Conservation (phyloP, 805 yeast genomes). For the Sporopachydermia lactativora region DNA sequence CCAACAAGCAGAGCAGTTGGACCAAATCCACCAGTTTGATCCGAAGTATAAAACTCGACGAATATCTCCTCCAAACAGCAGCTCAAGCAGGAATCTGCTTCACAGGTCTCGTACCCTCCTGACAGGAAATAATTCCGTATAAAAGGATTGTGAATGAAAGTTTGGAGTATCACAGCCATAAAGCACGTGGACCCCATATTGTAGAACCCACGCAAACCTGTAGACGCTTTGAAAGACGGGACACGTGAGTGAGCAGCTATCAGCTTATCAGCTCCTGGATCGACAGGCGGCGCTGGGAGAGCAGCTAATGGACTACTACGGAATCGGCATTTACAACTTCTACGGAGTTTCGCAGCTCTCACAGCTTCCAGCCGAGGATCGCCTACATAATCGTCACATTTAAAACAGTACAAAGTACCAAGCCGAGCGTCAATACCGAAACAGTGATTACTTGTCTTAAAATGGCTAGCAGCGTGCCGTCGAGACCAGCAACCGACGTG, state of each 20-base stretch:
- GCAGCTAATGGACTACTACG: neutral
- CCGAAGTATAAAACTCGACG: conserved; percentile 55
- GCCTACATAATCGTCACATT: conserved; percentile 52
- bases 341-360: conserved; percentile 17
- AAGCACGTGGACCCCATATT: conserved; percentile 97
- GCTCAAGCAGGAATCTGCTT: conserved; percentile 45
- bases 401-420: conserved; percentile 56
- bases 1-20: conserved; percentile 70
- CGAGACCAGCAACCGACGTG: conserved; percentile 54
- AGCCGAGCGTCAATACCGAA: conserved; percentile 49
- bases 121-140: conserved; percentile 64
- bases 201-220: conserved; percentile 80
- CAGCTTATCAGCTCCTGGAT: conserved; percentile 12
- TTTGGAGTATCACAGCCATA: conserved; percentile 87
- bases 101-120: conserved; percentile 42
- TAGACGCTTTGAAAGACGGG: conserved; percentile 41
- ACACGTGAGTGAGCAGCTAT: conserved; percentile 20
- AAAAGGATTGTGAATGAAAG: conserved; percentile 81
- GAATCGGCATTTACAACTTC: neutral
- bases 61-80: conserved; percentile 78
- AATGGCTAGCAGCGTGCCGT: conserved; percentile 33
- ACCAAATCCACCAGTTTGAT: conserved; percentile 56
- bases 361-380: conserved; percentile 36
- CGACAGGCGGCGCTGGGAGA: neutral
- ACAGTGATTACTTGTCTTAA: conserved; percentile 32